Evolutionary conservation across 768 basidiomycete genomes (phyloP).

Genomic region (Lentinula detonsa): DNA sequence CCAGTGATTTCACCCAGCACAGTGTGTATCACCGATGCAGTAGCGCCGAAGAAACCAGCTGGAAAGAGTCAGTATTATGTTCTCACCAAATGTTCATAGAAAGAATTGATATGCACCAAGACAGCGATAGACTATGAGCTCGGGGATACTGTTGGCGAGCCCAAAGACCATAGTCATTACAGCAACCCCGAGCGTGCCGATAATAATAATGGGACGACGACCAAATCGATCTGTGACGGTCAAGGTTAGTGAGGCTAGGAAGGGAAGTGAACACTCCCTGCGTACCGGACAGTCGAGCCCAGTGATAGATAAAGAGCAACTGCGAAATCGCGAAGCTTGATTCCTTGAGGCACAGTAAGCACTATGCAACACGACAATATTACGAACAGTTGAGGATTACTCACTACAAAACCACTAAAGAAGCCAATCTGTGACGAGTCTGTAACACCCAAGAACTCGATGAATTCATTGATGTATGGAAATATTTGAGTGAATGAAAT

Average conservation of each 20-base stretch:
- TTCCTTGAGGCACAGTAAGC: constrained; percentile 34
- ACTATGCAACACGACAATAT: neutral
- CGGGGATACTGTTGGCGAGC: constrained; percentile 42
- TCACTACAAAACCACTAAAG: constrained; percentile 63
- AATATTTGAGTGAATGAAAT: constrained; percentile 60
- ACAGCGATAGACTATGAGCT: constrained; percentile 44
- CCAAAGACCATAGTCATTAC: constrained; percentile 50
- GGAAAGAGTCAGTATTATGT: neutral
- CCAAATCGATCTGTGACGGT: constrained; percentile 46
- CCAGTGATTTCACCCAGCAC: constrained; percentile 59
- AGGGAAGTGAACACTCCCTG: neutral
- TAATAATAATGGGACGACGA: constrained; percentile 58
- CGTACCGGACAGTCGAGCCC: constrained; percentile 53
- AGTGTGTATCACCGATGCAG: constrained; percentile 57
- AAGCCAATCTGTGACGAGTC: constrained; percentile 58
- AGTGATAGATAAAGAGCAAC: constrained; percentile 54
- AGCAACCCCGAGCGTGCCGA: constrained; percentile 44
- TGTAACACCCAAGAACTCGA: constrained; percentile 49
- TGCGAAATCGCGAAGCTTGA: constrained; percentile 60
- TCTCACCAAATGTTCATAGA: neutral
- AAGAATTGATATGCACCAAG: constrained; percentile 32
- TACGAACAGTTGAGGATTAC: constrained; percentile 12
- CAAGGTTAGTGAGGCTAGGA: neutral
- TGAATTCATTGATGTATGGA: constrained; percentile 68
- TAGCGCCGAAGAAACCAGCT: constrained; percentile 62